Conservation (phyloP, 495 filamentous ascomycete genomes). For the Penicillium pulvis region DNA sequence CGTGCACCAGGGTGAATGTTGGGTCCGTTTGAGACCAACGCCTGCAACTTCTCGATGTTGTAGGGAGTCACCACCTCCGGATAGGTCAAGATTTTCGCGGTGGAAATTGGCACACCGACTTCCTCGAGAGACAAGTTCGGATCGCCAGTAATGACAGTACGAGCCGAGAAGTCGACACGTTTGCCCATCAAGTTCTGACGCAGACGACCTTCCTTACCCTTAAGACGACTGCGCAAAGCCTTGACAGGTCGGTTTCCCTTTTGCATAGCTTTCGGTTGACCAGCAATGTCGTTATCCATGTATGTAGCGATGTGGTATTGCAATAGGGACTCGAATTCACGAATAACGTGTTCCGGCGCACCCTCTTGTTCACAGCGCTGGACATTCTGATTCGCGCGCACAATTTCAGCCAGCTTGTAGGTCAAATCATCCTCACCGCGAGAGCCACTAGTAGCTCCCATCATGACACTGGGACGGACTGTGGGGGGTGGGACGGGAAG, state of each 20-base stretch:
- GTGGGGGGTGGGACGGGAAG: constrained; percentile 94
- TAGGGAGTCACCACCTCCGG: constrained; percentile 97
- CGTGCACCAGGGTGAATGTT: constrained; percentile 93
- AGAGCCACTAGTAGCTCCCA: constrained; percentile 78
- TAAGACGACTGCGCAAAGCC: constrained; percentile 91
- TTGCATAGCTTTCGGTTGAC: constrained; percentile 91
- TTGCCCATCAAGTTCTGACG: constrained; percentile 99
- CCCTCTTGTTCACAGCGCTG: constrained; percentile 84
- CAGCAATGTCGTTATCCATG: constrained; percentile 99
- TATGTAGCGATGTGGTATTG: constrained; percentile 98
- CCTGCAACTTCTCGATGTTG: constrained; percentile 90
- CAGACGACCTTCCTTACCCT: constrained; percentile 97
- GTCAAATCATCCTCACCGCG: constrained; percentile 98
- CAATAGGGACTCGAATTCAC: constrained; percentile 87
- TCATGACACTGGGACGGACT: constrained; percentile 93
- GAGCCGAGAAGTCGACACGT: constrained; percentile 98
- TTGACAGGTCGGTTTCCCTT: constrained; percentile 97
- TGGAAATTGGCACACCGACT: constrained; percentile 90
- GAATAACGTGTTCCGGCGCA: constrained; percentile 82
- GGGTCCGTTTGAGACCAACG: constrained; percentile 87
- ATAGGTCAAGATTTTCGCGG: constrained; percentile 88
- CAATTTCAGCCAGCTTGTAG: constrained; percentile 97
- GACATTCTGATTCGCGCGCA: constrained; percentile 95
- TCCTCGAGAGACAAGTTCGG: constrained; percentile 94
- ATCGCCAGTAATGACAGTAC: constrained; percentile 98